These are phyloP conservation scores for Galeopsis tetrahit DNA, from an alignment of 257 asterid species.

Conservation along the genomic window DNA sequence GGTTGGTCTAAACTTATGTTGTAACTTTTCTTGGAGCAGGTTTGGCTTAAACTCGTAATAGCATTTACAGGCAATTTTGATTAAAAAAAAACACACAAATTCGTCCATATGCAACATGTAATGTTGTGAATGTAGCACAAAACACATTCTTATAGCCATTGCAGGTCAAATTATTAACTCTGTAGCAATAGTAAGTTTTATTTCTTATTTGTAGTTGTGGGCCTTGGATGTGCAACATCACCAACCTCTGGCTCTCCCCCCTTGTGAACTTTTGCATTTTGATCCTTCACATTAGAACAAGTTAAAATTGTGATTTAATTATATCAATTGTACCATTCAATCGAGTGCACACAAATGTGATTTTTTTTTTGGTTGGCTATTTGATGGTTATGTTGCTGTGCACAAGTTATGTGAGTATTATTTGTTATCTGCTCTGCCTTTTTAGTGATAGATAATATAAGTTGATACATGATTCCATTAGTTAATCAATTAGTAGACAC, in stretches of 20 bases:
- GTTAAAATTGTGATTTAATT: too few relatives aligned
- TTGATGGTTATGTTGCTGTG: too few relatives aligned
- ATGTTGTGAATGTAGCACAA: slow-evolving; percentile 14
- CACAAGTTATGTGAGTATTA: too few relatives aligned
- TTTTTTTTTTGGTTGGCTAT: too few relatives aligned
- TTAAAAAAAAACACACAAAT: not conserved
- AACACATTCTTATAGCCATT: slow-evolving; percentile 17
- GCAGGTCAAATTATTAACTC: not conserved
- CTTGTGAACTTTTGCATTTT: not conserved
- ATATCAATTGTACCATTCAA: too few relatives aligned
- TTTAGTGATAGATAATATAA: too few relatives aligned
- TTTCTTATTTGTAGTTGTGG: not conserved
- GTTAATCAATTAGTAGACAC: too few relatives aligned
- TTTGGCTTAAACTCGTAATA: not conserved
- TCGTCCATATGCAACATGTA: not conserved
- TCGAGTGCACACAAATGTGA: not conserved
- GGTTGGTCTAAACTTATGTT: slow-evolving; percentile 21
- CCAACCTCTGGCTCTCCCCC: not conserved
- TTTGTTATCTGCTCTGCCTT: too few relatives aligned
- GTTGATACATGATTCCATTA: too few relatives aligned
- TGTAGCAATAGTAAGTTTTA: slow-evolving; percentile 15
- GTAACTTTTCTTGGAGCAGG: slow-evolving; percentile 14
- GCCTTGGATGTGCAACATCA: not conserved
- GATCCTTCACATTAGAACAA: too few relatives aligned
- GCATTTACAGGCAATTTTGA: slow-evolving; percentile 1